Base-by-base conservation (phyloP, 371 early-diverging fungal genomes). In the Mucor piriformis region DNA sequence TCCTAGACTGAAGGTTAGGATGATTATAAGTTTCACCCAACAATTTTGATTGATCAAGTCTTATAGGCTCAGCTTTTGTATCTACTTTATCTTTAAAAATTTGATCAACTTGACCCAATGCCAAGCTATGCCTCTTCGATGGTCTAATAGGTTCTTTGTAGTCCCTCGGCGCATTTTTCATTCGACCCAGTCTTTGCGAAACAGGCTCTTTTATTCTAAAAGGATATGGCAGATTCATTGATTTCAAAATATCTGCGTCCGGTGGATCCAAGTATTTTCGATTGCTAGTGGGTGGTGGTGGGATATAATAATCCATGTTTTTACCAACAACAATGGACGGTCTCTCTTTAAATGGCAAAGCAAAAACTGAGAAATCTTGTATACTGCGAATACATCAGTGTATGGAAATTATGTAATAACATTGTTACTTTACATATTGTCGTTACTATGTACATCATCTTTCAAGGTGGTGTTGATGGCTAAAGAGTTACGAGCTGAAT, bases 211-310 rank as follows among this genome's bases (percentile, higher is more conserved):
- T 47, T n/a, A 20, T 20, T 8, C 61, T 34, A 16, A 54, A 47
- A 12, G 61, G 61, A 29, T 61, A 61, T 3, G 61, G 61, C 4
- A 61, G 15, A 0, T n/a, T n/a, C 47, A 61, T 53, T 29, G 29
- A 15, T 23, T 38, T 38, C 1, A 61, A 21, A 5, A 61, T 37
- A 15, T 2, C 2, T 7, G 48, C 40, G 2, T 61, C 54, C 0
- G 61, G 61, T 25, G 3, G 37, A n/a, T 61, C 49, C 4, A 61
- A 6, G 16, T 54, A 61, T 0, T 54, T 54, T 7, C 54, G 47
- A 15, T 38, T 29, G 6, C 33, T 29, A 6, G 24, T 61, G 10
- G 61, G 61, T n/a, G 34, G 61, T n/a, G 34, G 20, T 25, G 61
- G 21, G 6, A 61, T 54, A 32, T 54, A 54, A 11, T 34, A 54